Conservation (phyloP, 371 early-diverging fungal genomes). For the Circinella umbellata region DNA sequence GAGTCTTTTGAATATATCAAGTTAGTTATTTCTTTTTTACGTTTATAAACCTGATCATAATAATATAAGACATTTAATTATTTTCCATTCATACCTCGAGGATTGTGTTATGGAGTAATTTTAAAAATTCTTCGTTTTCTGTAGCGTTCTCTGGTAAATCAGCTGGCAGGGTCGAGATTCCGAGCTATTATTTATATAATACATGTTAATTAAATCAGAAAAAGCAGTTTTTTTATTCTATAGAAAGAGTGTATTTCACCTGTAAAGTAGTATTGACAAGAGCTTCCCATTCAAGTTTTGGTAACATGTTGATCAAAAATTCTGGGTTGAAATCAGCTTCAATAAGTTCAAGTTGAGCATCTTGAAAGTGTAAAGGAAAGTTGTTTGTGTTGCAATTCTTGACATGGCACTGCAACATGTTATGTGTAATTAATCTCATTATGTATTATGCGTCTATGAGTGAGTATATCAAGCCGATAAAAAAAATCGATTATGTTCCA, state of each 20-base stretch:
- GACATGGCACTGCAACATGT: conserved; percentile 98
- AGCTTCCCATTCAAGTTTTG: conserved; percentile 88
- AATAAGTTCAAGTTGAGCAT: conserved; percentile 81
- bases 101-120: conserved; percentile 75
- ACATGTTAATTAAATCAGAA: neutral
- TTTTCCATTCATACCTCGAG: conserved; percentile 68
- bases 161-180: conserved; percentile 69
- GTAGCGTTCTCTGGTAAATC: conserved; percentile 74
- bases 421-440: conserved; percentile 96
- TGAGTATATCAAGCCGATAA: too few species aligned
- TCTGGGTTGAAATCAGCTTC: conserved; percentile 88
- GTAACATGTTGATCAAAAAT: conserved; percentile 83
- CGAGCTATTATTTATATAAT: conserved; percentile 46
- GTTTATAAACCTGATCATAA: neutral
- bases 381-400: conserved; percentile 88
- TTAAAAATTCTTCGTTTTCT: conserved; percentile 76
- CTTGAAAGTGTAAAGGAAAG: conserved; percentile 88
- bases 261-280: conserved; percentile 73
- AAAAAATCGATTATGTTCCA: neutral
- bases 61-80: neutral
- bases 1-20: conserved; percentile 57
- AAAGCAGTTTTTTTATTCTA: too few species aligned
- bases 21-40: too few species aligned
- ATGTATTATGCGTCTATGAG: conserved; percentile 6
- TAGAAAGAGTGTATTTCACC: conserved; percentile 44